These are phyloP conservation scores for Suillus weaverae DNA, from an alignment of 768 basidiomycete genomes.

Conservation along the genomic window DNA sequence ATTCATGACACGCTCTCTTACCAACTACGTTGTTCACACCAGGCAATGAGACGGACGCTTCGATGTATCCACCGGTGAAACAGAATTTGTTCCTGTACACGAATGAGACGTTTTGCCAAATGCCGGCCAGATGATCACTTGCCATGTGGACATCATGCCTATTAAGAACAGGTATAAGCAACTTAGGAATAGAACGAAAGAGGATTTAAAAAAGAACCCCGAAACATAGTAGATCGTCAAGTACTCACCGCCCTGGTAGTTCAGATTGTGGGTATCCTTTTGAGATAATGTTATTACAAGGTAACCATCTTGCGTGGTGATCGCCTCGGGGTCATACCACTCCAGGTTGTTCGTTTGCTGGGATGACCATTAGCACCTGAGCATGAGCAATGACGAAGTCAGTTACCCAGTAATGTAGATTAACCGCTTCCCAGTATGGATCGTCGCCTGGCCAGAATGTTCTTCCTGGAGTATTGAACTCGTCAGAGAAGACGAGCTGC, in stretches of 20 bases:
- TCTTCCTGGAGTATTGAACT: slow-evolving; percentile 75
- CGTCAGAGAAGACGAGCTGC: slow-evolving; percentile 74
- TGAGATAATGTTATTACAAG: slow-evolving; percentile 52
- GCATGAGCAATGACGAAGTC: slow-evolving; percentile 25
- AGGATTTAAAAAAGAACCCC: slow-evolving; percentile 14
- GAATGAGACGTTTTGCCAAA: slow-evolving; percentile 1
- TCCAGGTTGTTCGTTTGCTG: slow-evolving; percentile 53
- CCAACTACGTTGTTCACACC: slow-evolving; percentile 65
- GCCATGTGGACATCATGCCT: slow-evolving; percentile 52
- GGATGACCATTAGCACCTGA: slow-evolving; percentile 25
- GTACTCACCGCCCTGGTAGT: slow-evolving; percentile 42
- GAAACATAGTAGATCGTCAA: slow-evolving; percentile 12
- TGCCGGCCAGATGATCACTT: slow-evolving; percentile 8
- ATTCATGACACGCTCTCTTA: slow-evolving; percentile 6
- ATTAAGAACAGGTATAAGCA: slow-evolving; percentile 20
- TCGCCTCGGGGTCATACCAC: slow-evolving; percentile 53
- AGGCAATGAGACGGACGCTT: slow-evolving; percentile 62
- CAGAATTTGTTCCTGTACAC: slow-evolving; percentile 79
- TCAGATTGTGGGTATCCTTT: slow-evolving; percentile 45
- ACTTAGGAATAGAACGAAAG: slow-evolving; percentile 20
- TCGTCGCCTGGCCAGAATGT: slow-evolving; percentile 83
- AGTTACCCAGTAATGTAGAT: slow-evolving; percentile 44
- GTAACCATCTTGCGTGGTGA: slow-evolving; percentile 51
- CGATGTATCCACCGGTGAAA: slow-evolving; percentile 81
- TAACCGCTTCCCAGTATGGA: slow-evolving; percentile 74